Evolutionary conservation across 257 asterid species (phyloP).

Genomic region (Euphrasia confusa): DNA sequence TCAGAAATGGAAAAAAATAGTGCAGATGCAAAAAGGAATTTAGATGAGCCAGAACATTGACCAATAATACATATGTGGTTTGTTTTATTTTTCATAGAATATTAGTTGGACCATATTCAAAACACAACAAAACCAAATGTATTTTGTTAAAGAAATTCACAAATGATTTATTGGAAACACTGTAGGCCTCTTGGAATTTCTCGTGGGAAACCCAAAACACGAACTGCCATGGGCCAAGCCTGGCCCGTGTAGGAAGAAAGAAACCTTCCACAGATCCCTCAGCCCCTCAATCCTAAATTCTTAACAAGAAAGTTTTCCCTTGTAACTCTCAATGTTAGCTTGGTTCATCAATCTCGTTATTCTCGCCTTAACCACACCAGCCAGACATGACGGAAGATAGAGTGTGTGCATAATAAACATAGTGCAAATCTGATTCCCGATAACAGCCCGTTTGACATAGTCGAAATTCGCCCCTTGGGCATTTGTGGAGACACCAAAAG

Average conservation of each 20-base stretch:
- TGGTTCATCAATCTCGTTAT: constrained; percentile 61
- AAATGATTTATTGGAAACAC: constrained; percentile 40
- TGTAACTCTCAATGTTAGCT: constrained; percentile 21
- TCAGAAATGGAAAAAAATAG: neutral
- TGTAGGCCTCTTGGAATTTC: constrained; percentile 62
- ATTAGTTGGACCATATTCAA: too few species aligned
- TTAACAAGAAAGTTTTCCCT: constrained; percentile 49
- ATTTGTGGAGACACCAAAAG: constrained; percentile 54
- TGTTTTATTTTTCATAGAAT: too few species aligned
- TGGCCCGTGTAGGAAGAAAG: constrained; percentile 86
- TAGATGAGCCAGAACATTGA: too few species aligned
- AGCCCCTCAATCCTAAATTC: constrained; percentile 68
- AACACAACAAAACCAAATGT: too few species aligned
- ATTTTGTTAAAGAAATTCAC: neutral
- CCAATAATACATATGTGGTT: too few species aligned
- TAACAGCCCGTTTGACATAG: constrained; percentile 62
- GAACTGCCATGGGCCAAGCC: constrained; percentile 97
- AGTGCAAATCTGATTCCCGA: constrained; percentile 46
- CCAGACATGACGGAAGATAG: constrained; percentile 74
- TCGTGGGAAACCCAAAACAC: constrained; percentile 88
- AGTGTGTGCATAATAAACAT: constrained; percentile 63
- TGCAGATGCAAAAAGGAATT: too few species aligned
- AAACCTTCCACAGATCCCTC: constrained; percentile 77
- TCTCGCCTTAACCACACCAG: constrained; percentile 70
- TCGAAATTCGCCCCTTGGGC: constrained; percentile 75